Conservation (phyloP, 495 filamentous ascomycete species). For the Neurospora sp. region DNA sequence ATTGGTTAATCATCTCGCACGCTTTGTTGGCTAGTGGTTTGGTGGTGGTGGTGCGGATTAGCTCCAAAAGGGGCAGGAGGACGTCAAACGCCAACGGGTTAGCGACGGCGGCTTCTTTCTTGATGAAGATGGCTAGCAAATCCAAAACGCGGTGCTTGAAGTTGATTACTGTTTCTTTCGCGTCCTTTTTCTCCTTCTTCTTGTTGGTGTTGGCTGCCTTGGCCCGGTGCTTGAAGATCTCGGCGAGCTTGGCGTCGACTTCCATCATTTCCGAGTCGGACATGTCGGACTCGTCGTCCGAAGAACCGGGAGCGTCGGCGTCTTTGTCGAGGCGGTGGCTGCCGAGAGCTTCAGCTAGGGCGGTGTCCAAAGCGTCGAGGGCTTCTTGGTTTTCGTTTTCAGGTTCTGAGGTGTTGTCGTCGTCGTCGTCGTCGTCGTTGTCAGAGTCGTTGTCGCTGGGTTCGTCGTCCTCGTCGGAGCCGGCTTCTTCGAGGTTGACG, state of each 20-base stretch:
- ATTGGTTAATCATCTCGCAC: constrained; percentile 53
- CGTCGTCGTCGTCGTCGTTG: constrained; percentile 20
- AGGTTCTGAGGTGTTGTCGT: constrained; percentile 5
- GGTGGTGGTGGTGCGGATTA: constrained; percentile 45
- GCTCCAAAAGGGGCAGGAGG: constrained; percentile 48
- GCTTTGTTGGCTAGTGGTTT: constrained; percentile 69
- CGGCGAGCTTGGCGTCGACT: constrained; percentile 67
- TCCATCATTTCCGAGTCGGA: constrained; percentile 93
- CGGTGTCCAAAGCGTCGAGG: constrained; percentile 60
- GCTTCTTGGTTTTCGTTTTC: constrained; percentile 39
- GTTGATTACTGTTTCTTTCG: constrained; percentile 80
- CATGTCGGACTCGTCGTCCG: constrained; percentile 66
- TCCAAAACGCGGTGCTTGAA: constrained; percentile 94
- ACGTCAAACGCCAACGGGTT: constrained; percentile 56
- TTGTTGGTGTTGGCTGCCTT: constrained; percentile 41
- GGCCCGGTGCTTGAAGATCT: constrained; percentile 67
- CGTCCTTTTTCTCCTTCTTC: constrained; percentile 74
- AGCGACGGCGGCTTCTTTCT: constrained; percentile 56
- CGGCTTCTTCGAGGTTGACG: constrained; percentile 31
- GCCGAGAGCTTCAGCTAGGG: constrained; percentile 63
- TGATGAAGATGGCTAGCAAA: constrained; percentile 75
- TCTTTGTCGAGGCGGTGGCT: constrained; percentile 48
- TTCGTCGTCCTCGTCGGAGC: constrained; percentile 36
- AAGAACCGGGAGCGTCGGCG: constrained; percentile 38
- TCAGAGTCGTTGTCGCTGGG: constrained; percentile 26